Evolutionary conservation across 306 rosid genomes (phyloP), one percentile per base, ranked within the genome.

Genomic region (Sicyos edulis): DNA sequence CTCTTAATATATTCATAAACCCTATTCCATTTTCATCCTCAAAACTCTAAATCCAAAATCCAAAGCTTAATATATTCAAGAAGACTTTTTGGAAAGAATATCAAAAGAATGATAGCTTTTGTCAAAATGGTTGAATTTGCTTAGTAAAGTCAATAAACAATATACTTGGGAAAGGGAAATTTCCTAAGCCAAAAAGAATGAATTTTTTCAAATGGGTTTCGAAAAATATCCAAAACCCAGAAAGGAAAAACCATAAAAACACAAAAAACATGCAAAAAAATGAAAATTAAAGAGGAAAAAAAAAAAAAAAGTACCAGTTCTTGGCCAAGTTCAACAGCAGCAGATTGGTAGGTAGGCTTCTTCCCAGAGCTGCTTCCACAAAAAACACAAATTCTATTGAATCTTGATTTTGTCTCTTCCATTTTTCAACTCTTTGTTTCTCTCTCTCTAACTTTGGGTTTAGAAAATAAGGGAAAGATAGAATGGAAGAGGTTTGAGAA

Each of bases 341-440:
- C 97, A 80, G 91, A 91, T 76, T 89, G 96, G 82, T 93, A 93
- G 74, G 85, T 89, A 45, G 96, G 75, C 84, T 93, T 93, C 86
- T 89, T 93, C 13, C 99, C 99, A 2, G 99, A 86, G 75, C 95
- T 91, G 87, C 99, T 93, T 21, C 99, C 99, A 83, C 99, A 93
- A 73, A 88, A 93, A 8, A 93, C 98, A 78, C 98, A 90, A 78
- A 93, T 90, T 75, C 97, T 85, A 81, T 83, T 82, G 84, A 93
- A 93, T 86, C 81, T 93, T 9, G 99, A 91, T 77, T 86, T 82
- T 21, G 80, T 81, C 60, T 84, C 96, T 84, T 88, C 98, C 97
- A 90, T 91, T 42, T 20, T n/a, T 17, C 6, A 40, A 40, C 8
- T 6, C 6, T 10, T 37, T 62, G n/a, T 73, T 56, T 73, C 54